A percentile compares a stretch with the other conserved stretches of the same genome.
Conservation (phyloP, 2,329 filamentous ascomycete species). For the Orbilia ellipsospora region DNA sequence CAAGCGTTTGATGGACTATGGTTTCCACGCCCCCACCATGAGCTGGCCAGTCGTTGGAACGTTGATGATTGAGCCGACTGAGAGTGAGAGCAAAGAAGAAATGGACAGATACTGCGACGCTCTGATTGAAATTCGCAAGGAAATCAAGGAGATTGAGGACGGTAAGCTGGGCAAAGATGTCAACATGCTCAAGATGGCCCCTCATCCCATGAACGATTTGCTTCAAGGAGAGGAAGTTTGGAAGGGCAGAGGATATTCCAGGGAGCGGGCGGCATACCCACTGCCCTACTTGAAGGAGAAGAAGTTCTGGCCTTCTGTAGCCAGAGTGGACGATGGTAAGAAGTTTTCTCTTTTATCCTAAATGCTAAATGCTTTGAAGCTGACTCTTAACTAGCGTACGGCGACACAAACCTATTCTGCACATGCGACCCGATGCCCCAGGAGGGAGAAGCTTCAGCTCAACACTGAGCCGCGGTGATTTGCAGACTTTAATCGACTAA, state of each 20-base stretch:
- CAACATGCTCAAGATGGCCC: constrained; percentile 89
- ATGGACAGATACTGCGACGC: constrained; percentile 93
- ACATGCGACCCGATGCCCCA: constrained; percentile 85
- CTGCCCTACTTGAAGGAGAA: constrained; percentile 85
- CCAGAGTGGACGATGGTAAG: constrained; percentile 86
- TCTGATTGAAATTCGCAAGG: constrained; percentile 82
- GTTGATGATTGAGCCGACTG: constrained; percentile 97
- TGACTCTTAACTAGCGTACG: constrained; percentile 72
- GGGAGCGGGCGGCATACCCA: constrained; percentile 88
- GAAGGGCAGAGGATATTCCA: constrained; percentile 78
- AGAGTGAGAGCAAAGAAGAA: constrained; percentile 91
- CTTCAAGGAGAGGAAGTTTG: constrained; percentile 73
- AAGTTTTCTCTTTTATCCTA: constrained; percentile 34
- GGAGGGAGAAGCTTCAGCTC: constrained; percentile 59
- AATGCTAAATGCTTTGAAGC: constrained; percentile 43
- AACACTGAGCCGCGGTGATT: constrained; percentile 17
- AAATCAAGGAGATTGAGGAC: constrained; percentile 85
- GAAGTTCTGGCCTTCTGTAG: constrained; percentile 96
- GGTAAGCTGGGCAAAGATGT: constrained; percentile 78
- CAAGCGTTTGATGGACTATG: constrained; percentile 96
- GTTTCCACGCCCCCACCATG: constrained; percentile 98
- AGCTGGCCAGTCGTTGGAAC: constrained; percentile 95
- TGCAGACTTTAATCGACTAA: constrained; percentile 3
- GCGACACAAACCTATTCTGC: constrained; percentile 93
- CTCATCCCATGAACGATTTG: constrained; percentile 85